Conservation (phyloP, 108 stramenopile species). For the Skeletonema costatum region DNA sequence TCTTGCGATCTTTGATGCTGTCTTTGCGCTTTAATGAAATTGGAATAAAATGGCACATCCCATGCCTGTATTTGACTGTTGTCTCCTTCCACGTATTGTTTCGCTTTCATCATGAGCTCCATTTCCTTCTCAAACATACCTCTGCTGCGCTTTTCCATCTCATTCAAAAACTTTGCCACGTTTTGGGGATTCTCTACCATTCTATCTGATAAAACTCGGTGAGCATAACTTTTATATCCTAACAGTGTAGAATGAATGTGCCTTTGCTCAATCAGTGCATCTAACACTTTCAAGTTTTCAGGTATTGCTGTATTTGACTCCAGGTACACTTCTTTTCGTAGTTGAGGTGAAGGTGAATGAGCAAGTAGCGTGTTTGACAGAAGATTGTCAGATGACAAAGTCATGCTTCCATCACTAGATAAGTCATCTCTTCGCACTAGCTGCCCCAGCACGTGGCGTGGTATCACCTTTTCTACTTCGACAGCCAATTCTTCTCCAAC, state of each 20-base stretch:
- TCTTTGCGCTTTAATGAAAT: slow-evolving; percentile 60
- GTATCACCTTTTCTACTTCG: slow-evolving; percentile 59
- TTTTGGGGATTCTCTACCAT: slow-evolving; percentile 63
- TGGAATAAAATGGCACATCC: slow-evolving; percentile 86
- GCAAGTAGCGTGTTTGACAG: slow-evolving; percentile 71
- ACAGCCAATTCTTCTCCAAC: slow-evolving; percentile 41
- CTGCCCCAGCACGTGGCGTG: slow-evolving; percentile 54
- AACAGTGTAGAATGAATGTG: slow-evolving; percentile 64
- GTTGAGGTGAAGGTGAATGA: slow-evolving; percentile 54
- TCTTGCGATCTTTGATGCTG: slow-evolving; percentile 30
- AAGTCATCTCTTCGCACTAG: slow-evolving; percentile 17
- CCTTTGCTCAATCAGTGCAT: slow-evolving; percentile 63
- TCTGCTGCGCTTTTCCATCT: slow-evolving; percentile 43
- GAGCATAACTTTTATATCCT: slow-evolving; percentile 77
- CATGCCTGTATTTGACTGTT: slow-evolving; percentile 68
- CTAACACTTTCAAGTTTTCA: slow-evolving; percentile 81
- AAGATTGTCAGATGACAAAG: slow-evolving; percentile 54
- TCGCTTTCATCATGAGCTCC: slow-evolving; percentile 58
- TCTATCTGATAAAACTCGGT: slow-evolving; percentile 76
- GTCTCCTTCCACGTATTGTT: slow-evolving; percentile 65
- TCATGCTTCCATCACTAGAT: slow-evolving; percentile 26
- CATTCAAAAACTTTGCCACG: slow-evolving; percentile 58
- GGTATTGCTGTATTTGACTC: slow-evolving; percentile 66
- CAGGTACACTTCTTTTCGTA: slow-evolving; percentile 78
- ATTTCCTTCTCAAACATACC: slow-evolving; percentile 56